Evolutionary conservation across 2,329 filamentous ascomycete genomes (phyloP).

Genomic region (Microsporum audouinii): DNA sequence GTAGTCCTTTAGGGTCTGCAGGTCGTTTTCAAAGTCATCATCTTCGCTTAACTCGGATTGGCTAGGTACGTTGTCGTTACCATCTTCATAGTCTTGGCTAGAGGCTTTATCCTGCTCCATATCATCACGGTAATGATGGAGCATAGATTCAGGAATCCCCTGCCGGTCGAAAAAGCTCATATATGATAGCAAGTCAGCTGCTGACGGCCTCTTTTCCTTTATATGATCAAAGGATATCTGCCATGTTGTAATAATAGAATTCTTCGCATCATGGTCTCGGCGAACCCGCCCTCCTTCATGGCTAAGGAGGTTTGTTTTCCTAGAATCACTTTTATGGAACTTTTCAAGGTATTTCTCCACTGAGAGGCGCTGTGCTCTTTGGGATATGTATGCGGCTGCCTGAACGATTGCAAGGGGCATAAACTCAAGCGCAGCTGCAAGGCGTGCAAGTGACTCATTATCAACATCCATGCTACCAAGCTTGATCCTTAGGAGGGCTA

Average conservation of each 20-base stretch:
- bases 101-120: slow-evolving; percentile 11
- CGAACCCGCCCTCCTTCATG: slow-evolving; percentile 3
- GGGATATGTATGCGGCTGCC: background rate
- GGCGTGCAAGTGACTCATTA: background rate
- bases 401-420: background rate
- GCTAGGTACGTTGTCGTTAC: slow-evolving; percentile 13
- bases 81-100: slow-evolving; percentile 15
- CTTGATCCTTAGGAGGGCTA: background rate
- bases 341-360: background rate
- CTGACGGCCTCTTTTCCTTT: slow-evolving; percentile 10
- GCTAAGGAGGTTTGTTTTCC: background rate
- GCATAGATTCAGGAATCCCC: slow-evolving; percentile 19
- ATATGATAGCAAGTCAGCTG: slow-evolving; percentile 19
- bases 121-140: slow-evolving; percentile 10
- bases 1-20: background rate
- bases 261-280: slow-evolving; percentile 16
- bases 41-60: slow-evolving; percentile 17
- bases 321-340: background rate
- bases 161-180: slow-evolving; percentile 23
- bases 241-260: slow-evolving; percentile 27
- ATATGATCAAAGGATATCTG: slow-evolving; percentile 26
- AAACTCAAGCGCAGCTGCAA: background rate
- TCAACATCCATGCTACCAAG: background rate
- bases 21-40: background rate
- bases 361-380: background rate